A percentile compares a stretch with the other conserved stretches of the same genome.
Evolutionary conservation across 2,329 filamentous ascomycete species (phyloP).

Genomic region (Sporothrix brasiliensis): DNA sequence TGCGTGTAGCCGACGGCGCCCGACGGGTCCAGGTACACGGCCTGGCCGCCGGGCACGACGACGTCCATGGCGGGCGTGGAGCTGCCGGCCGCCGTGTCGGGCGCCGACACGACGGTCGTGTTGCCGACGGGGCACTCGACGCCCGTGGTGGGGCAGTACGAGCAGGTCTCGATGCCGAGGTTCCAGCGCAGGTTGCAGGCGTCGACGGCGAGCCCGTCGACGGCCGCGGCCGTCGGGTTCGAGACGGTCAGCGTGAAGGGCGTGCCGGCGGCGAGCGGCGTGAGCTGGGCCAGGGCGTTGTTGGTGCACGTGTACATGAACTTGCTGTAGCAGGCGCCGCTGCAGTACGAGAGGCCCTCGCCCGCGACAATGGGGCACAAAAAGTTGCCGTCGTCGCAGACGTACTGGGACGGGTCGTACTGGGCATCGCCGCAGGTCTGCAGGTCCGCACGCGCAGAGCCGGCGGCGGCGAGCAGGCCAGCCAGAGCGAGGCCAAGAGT

Average conservation of each 20-base stretch:
- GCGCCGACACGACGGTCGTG: slow-evolving; percentile 38
- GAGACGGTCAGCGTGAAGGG: slow-evolving; percentile 41
- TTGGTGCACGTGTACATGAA: slow-evolving; percentile 43
- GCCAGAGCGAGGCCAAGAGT: slow-evolving; percentile 27
- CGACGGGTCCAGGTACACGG: slow-evolving; percentile 40
- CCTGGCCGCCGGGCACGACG: slow-evolving; percentile 44
- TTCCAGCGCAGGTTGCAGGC: slow-evolving; percentile 39
- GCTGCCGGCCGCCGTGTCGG: neutral
- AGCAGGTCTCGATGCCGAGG: slow-evolving; percentile 40
- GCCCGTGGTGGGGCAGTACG: slow-evolving; percentile 41
- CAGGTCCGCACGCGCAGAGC: slow-evolving; percentile 14
- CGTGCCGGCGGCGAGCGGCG: slow-evolving; percentile 34
- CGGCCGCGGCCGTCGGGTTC: slow-evolving; percentile 39
- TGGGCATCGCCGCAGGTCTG: slow-evolving; percentile 33
- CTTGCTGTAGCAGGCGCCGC: slow-evolving; percentile 44
- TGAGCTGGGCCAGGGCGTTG: slow-evolving; percentile 38
- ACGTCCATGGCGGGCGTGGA: slow-evolving; percentile 39
- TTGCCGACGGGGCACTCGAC: slow-evolving; percentile 41
- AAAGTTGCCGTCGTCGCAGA: slow-evolving; percentile 41
- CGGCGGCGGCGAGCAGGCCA: slow-evolving; percentile 28
- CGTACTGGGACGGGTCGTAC: slow-evolving; percentile 38
- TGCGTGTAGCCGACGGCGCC: slow-evolving; percentile 43
- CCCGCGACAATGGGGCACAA: slow-evolving; percentile 44
- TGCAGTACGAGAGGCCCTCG: slow-evolving; percentile 43
- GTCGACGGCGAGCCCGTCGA: slow-evolving; percentile 41